Conservation (phyloP, 208 protist species). For the Naegleria fowleri region DNA sequence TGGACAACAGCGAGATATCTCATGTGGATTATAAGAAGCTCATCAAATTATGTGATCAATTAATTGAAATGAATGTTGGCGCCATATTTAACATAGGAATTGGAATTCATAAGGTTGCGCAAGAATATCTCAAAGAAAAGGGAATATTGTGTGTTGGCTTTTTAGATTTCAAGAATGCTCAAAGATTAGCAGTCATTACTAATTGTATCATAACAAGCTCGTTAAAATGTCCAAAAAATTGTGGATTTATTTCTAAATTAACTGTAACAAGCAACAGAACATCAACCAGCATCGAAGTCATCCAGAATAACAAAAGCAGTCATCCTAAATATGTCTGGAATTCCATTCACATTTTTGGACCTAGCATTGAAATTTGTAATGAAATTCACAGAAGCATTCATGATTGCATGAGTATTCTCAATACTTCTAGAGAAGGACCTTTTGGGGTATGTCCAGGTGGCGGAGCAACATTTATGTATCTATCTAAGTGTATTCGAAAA, state of each 20-base stretch:
- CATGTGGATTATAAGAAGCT: neutral
- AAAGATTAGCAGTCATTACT: neutral
- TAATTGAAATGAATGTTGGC: neutral
- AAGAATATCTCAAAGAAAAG: neutral
- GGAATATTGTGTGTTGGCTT: neutral
- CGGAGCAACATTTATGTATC: neutral
- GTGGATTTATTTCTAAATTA: neutral
- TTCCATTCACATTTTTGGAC: constrained; percentile 52
- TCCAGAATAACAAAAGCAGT: too few relatives aligned
- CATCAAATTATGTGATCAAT: neutral
- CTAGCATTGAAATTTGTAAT: constrained; percentile 91
- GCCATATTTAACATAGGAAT: neutral
- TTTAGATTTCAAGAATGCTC: neutral
- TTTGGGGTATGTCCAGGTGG: neutral
- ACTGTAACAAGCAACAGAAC: neutral
- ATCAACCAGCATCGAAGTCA: neutral
- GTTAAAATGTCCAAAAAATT: neutral
- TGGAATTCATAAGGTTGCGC: neutral
- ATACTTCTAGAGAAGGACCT: neutral
- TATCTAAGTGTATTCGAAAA: neutral
- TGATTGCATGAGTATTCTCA: constrained; percentile 85
- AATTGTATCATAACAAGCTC: neutral
- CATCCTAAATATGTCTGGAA: neutral
- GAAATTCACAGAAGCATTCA: constrained; percentile 96
- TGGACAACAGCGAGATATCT: neutral